Base-by-base conservation (phyloP, 2,329 filamentous ascomycete genomes). In the Aureobasidium sp. region DNA sequence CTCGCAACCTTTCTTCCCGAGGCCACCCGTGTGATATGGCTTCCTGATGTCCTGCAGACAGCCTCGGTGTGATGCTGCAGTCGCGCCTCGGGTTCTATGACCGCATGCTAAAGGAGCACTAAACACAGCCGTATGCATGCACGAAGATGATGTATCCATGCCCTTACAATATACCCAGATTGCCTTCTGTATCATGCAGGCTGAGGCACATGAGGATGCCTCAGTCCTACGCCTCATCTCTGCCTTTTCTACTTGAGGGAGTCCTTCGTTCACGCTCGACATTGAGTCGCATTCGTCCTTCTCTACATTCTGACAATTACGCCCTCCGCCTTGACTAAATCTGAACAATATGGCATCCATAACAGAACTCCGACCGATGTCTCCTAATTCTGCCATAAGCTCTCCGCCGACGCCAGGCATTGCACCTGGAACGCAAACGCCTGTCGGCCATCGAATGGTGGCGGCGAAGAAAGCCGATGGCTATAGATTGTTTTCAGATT, bases 281-380 rank as follows among this genome's bases (percentile, higher is more conserved):
- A 27, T 49, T 8, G 3, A 5, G 5, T 21, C 29, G 21, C 9
- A n/a, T 14, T 9, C 16, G 3, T 5, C 11, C 47, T 49, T 30
- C 9, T 5, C 32, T 16, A 13, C 8, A 21, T 30, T n/a, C 8
- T 3, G 25, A 16, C n/a, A 14, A 34, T 1, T 11, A 11, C 9
- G 39, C 32, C 36, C 10, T 13, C 16, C 3, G n/a, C 27, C 7
- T 14, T 16, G 1, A 37, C 21, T 16, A 2, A 14, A 5, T 13
- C n/a, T 9, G 27, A 36, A 51, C 49, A 42, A 42, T 27, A 54
- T 54, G 50, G 9, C 36, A 16, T 54, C 37, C 27, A 57, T 21
- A 30, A 57, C 41, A 27, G 53, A 57, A 36, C 53, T 57, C 30
- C 53, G 53, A n/a, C 53, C 53, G 9, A 45, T 57, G 53, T 57